phyloP scores from a whole-genome alignment of 768 basidiomycete genomes.

The Amanita pseudoporphyria region DNA sequence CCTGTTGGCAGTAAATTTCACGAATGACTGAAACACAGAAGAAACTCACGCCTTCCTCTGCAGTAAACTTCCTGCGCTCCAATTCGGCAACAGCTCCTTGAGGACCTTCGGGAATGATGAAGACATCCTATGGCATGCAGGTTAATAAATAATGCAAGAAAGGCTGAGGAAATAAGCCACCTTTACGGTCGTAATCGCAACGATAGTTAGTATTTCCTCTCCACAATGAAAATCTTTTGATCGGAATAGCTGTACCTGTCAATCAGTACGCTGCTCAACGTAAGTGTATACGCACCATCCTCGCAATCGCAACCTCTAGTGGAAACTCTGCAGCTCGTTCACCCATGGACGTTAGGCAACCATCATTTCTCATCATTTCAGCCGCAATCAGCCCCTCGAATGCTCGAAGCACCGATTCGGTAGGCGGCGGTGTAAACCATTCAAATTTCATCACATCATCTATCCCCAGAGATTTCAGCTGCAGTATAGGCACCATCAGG shows the following conservation, averaged over 20 bases:
- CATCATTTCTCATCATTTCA: constrained; percentile 79
- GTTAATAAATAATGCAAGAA: not conserved
- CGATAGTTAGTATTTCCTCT: constrained; percentile 92
- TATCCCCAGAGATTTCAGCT: constrained; percentile 90
- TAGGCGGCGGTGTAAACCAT: constrained; percentile 85
- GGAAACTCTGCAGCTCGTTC: constrained; percentile 90
- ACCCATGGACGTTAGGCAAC: constrained; percentile 68
- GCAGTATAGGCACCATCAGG: constrained; percentile 84
- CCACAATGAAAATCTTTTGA: constrained; percentile 85
- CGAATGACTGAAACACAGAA: not conserved
- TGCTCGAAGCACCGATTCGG: constrained; percentile 76
- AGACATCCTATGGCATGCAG: constrained; percentile 57
- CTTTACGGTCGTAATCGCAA: constrained; percentile 92
- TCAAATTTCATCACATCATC: constrained; percentile 95
- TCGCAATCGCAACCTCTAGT: constrained; percentile 86
- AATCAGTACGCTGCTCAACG: not conserved
- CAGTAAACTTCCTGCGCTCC: constrained; percentile 92
- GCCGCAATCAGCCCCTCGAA: constrained; percentile 74
- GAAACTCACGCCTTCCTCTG: constrained; percentile 83
- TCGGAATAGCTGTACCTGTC: constrained; percentile 56
- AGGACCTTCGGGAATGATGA: constrained; percentile 80
- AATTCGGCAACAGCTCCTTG: constrained; percentile 82
- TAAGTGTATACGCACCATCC: constrained; percentile 55
- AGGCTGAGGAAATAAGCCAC: constrained; percentile 24
- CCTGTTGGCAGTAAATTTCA: constrained; percentile 34